Conservation (phyloP, 2,329 filamentous ascomycete genomes). For the Aspergillus oerlinghausenensis region DNA sequence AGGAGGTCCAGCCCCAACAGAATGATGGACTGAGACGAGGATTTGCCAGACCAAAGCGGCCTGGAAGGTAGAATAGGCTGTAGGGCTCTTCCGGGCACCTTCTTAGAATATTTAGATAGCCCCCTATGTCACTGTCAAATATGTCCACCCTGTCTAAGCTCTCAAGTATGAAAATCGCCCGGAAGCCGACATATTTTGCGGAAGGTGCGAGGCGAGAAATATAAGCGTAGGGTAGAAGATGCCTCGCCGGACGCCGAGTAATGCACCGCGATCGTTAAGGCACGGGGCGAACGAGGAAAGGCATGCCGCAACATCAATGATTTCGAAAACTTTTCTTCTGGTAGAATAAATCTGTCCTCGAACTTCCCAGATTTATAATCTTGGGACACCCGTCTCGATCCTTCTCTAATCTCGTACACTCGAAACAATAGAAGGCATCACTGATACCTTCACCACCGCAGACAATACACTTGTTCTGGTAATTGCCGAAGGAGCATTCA, state of each 20-base stretch:
- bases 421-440: slow-evolving; percentile 98
- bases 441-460: slow-evolving; percentile 97
- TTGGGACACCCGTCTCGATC: slow-evolving; percentile 97
- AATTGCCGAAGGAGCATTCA: slow-evolving; percentile 99
- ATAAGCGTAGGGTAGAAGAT: background rate
- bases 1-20: slow-evolving; percentile 50
- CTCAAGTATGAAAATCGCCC: background rate
- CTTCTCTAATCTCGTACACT: slow-evolving; percentile 94
- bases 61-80: slow-evolving; percentile 42
- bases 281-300: slow-evolving; percentile 7
- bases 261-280: slow-evolving; percentile 5
- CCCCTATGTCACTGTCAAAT: background rate
- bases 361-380: slow-evolving; percentile 97
- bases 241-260: background rate
- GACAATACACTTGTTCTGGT: slow-evolving; percentile 99
- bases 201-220: background rate
- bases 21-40: slow-evolving; percentile 47
- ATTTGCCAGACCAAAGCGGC: slow-evolving; percentile 61
- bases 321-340: slow-evolving; percentile 60
- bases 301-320: slow-evolving; percentile 28
- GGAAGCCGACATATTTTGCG: background rate
- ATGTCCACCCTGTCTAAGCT: background rate
- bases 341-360: slow-evolving; percentile 83
- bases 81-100: background rate
- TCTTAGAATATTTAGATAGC: background rate